Conservation (phyloP, 192 early-diverging fungal species). For the Allomyces arbusculus region DNA sequence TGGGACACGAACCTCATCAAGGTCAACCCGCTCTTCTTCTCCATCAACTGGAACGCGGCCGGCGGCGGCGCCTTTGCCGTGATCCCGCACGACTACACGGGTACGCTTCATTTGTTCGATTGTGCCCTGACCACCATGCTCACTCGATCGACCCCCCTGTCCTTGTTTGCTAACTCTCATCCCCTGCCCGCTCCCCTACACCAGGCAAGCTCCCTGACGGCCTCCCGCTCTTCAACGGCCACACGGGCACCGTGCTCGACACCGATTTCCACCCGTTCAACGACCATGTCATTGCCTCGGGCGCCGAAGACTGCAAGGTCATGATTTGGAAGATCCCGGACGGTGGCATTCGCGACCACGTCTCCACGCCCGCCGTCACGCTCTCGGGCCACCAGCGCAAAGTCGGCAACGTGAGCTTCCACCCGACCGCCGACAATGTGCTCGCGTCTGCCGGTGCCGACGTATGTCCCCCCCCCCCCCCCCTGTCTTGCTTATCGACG, state of each 20-base stretch:
- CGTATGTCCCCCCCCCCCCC: no score
- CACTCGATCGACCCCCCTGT: no score
- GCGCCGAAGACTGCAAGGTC: conserved; percentile 63
- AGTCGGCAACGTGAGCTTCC: conserved; percentile 97
- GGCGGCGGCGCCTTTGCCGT: conserved; percentile 94
- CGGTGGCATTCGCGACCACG: conserved; percentile 12
- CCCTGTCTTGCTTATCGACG: no score
- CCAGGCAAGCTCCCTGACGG: conserved; percentile 76
- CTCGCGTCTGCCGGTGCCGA: conserved; percentile 76
- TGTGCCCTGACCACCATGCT: no score
- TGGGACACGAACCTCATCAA: conserved; percentile 97
- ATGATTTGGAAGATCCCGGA: conserved; percentile 93
- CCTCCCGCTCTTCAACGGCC: conserved; percentile 78
- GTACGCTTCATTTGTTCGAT: conserved; percentile 11
- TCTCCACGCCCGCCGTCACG: neutral
- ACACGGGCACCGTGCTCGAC: conserved; percentile 85
- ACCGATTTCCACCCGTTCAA: conserved; percentile 97
- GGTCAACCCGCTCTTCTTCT: conserved; percentile 65
- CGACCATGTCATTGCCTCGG: conserved; percentile 82
- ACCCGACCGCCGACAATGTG: conserved; percentile 87
- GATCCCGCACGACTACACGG: conserved; percentile 50
- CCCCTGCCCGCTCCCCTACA: no score
- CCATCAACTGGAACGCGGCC: conserved; percentile 60
- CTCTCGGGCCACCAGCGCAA: conserved; percentile 21
- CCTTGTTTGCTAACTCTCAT: no score